A percentile compares a stretch with the other conserved stretches of the same genome.
These are phyloP conservation scores for Phytophthora aleatoria DNA, from an alignment of 352 stramenopile species.

Conservation along the genomic window DNA sequence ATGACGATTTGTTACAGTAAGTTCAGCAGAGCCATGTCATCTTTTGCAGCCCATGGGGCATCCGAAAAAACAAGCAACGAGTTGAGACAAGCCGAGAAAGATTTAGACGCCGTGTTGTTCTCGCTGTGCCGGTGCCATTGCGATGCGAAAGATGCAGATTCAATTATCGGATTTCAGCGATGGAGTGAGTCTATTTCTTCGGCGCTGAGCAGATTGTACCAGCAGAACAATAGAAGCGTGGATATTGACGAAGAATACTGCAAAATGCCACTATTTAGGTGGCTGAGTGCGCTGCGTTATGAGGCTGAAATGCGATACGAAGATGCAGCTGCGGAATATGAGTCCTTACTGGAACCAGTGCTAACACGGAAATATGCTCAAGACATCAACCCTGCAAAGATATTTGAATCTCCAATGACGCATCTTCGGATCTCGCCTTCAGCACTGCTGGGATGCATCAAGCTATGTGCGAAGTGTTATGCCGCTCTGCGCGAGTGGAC, in stretches of 20 bases:
- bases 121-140: slow-evolving; percentile 45
- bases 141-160: slow-evolving; percentile 60
- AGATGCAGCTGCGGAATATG: slow-evolving; percentile 58
- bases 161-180: slow-evolving; percentile 49
- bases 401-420: slow-evolving; percentile 37
- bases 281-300: slow-evolving; percentile 44
- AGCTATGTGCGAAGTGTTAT: slow-evolving; percentile 59
- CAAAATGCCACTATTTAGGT: slow-evolving; percentile 42
- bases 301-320: slow-evolving; percentile 71
- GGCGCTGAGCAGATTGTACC: slow-evolving; percentile 27
- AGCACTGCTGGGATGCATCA: slow-evolving; percentile 48
- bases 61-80: slow-evolving; percentile 32
- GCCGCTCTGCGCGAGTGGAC: slow-evolving; percentile 46
- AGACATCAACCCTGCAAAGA: slow-evolving; percentile 5
- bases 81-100: slow-evolving; percentile 36
- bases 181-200: slow-evolving; percentile 47
- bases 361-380: slow-evolving; percentile 4
- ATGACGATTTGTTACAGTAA: slow-evolving; percentile 44
- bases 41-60: slow-evolving; percentile 16
- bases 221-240: slow-evolving; percentile 19
- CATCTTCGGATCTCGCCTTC: slow-evolving; percentile 43
- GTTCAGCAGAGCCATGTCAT: slow-evolving; percentile 36
- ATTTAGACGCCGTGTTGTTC: slow-evolving; percentile 56
- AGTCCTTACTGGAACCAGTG: slow-evolving; percentile 43
- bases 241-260: slow-evolving; percentile 15